Conservation (phyloP, 257 asterid species). For the Datura wrightii region DNA sequence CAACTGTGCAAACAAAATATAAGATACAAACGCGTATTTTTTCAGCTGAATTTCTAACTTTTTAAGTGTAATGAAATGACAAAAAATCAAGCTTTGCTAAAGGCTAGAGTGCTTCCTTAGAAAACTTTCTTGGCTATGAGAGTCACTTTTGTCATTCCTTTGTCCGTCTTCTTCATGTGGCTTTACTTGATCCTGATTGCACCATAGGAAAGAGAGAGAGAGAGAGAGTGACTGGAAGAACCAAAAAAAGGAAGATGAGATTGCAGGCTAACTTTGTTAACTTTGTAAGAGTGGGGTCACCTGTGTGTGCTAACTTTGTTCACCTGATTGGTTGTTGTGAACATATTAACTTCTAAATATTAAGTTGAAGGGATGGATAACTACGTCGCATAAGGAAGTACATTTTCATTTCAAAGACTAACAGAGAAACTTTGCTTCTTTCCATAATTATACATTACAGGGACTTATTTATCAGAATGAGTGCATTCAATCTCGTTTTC, state of each 20-base stretch:
- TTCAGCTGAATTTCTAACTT: neutral
- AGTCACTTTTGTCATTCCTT: neutral
- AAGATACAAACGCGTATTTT: neutral
- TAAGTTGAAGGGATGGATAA: neutral
- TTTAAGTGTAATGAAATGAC: neutral
- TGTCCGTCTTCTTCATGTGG: neutral
- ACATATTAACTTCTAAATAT: neutral
- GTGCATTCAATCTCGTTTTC: neutral
- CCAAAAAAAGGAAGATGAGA: neutral
- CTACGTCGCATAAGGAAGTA: neutral
- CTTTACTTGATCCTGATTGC: neutral
- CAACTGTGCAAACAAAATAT: neutral
- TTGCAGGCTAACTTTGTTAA: neutral
- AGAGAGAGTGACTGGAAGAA: neutral
- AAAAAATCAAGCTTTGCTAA: neutral
- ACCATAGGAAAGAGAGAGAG: neutral
- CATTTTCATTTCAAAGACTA: neutral
- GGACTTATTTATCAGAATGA: conserved; percentile 4
- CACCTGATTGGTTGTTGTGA: neutral
- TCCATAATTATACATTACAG: neutral
- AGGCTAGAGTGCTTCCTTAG: neutral
- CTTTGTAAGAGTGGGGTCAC: neutral
- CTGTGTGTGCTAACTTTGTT: neutral
- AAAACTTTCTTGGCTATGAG: neutral
- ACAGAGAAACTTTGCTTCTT: conserved; percentile 3